A percentile compares a stretch with the other conserved stretches of the same genome.
Conservation (phyloP, 2,329 filamentous ascomycete genomes). For the Verticillium isaacii region DNA sequence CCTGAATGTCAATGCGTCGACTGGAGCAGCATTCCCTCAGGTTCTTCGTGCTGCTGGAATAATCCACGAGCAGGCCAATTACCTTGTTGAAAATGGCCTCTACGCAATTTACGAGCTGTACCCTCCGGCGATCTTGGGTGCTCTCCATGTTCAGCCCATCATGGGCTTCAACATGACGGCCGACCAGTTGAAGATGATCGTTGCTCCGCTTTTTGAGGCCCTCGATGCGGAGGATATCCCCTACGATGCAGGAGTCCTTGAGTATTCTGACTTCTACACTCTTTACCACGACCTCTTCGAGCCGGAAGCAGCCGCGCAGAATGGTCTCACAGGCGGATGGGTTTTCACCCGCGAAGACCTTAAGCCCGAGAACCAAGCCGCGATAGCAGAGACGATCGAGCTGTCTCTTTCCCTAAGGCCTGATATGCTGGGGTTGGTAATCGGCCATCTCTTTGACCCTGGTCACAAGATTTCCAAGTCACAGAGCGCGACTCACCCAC, state of each 20-base stretch:
- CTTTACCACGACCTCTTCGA: slow-evolving; percentile 12
- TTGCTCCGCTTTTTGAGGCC: slow-evolving; percentile 7
- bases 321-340: slow-evolving; percentile 13
- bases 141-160: slow-evolving; percentile 13
- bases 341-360: slow-evolving; percentile 12
- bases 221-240: slow-evolving; percentile 8
- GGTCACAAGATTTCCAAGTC: neutral
- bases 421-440: slow-evolving; percentile 14
- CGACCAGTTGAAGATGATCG: slow-evolving; percentile 2
- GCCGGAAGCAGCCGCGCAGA: slow-evolving; percentile 10
- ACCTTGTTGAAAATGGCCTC: slow-evolving; percentile 9
- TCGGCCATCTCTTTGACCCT: slow-evolving; percentile 10
- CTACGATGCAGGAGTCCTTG: slow-evolving; percentile 4
- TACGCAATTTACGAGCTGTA: slow-evolving; percentile 12
- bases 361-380: slow-evolving; percentile 9
- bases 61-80: slow-evolving; percentile 8
- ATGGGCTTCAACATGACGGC: slow-evolving; percentile 14
- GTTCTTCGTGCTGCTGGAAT: slow-evolving; percentile 8
- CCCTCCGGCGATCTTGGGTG: slow-evolving; percentile 3
- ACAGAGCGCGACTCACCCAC: slow-evolving; percentile 10
- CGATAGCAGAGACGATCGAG: slow-evolving; percentile 28
- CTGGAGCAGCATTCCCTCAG: slow-evolving; percentile 4
- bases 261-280: slow-evolving; percentile 9
- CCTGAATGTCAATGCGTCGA: slow-evolving; percentile 11
- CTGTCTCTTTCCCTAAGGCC: slow-evolving; percentile 20